A percentile compares a stretch with the other conserved stretches of the same genome.
These are phyloP conservation scores for Aspergillus egyptiacus DNA, from an alignment of 495 filamentous ascomycete species.

Conservation along the genomic window DNA sequence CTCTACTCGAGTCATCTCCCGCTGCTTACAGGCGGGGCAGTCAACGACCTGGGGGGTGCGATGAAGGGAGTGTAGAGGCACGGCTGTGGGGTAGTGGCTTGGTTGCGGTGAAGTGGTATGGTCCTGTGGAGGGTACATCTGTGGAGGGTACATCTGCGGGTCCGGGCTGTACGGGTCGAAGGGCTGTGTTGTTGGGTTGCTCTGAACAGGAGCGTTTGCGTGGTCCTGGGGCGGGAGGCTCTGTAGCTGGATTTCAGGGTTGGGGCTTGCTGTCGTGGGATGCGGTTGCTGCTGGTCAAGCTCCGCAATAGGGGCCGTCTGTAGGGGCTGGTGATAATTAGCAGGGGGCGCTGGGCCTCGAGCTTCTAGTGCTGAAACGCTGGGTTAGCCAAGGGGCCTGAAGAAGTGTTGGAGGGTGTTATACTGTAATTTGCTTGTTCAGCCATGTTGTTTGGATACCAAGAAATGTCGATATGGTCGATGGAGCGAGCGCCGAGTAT, in stretches of 20 bases:
- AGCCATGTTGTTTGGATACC: neutral
- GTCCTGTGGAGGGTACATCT: neutral
- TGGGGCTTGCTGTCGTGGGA: neutral
- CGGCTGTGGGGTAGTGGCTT: constrained; percentile 26
- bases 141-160: neutral
- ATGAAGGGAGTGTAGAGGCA: constrained; percentile 29
- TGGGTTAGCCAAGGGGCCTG: neutral
- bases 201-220: neutral
- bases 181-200: neutral
- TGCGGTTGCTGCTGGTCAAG: neutral
- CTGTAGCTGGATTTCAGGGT: neutral
- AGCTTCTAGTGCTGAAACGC: neutral
- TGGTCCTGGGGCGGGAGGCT: neutral
- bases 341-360: neutral
- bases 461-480: neutral
- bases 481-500: neutral
- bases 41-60: constrained; percentile 40
- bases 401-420: neutral
- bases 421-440: constrained; percentile 3
- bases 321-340: neutral
- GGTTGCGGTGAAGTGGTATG: constrained; percentile 9
- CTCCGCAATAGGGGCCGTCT: neutral
- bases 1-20: constrained; percentile 41
- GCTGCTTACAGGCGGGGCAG: constrained; percentile 42
- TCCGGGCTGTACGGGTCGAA: neutral